Percentiles rank a stretch among this genome's conserved stretches.
Conservation (phyloP, 106 monocot genomes). For the Dendrobium catenatum region DNA sequence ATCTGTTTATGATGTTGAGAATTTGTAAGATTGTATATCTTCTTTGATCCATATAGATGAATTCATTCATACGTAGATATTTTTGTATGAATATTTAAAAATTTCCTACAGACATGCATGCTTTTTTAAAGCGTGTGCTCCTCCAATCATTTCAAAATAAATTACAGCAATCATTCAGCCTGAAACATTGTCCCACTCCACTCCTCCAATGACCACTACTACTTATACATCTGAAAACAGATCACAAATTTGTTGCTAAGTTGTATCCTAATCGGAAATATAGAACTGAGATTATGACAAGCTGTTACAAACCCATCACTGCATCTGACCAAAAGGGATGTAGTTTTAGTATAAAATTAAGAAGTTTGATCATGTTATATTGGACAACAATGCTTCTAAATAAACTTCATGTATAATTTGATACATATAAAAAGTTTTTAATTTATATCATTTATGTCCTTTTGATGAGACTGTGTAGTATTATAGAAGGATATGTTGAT, state of each 20-base stretch:
- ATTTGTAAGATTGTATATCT: not conserved
- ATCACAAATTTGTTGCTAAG: not conserved
- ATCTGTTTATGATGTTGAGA: not conserved
- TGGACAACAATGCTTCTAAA: too few relatives aligned
- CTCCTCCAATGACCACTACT: too few relatives aligned
- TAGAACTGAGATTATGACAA: not conserved
- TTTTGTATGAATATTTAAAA: not conserved
- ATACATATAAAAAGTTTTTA: too few relatives aligned
- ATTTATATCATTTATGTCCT: too few relatives aligned
- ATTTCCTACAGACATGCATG: not conserved
- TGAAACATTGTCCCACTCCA: not conserved
- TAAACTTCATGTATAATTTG: too few relatives aligned
- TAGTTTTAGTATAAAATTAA: too few relatives aligned
- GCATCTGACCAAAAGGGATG: not conserved
- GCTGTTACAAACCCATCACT: not conserved
- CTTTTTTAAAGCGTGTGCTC: not conserved
- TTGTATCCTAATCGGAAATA: not conserved
- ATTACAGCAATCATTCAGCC: not conserved
- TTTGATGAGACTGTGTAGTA: too few relatives aligned
- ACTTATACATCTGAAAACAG: not conserved
- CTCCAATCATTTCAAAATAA: not conserved
- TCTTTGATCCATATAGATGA: not conserved
- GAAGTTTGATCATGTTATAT: too few relatives aligned
- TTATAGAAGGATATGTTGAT: too few relatives aligned
- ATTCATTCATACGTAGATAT: not conserved